phyloP scores from a whole-genome alignment of 768 basidiomycete genomes.

The Cystofilobasidium macerans region DNA sequence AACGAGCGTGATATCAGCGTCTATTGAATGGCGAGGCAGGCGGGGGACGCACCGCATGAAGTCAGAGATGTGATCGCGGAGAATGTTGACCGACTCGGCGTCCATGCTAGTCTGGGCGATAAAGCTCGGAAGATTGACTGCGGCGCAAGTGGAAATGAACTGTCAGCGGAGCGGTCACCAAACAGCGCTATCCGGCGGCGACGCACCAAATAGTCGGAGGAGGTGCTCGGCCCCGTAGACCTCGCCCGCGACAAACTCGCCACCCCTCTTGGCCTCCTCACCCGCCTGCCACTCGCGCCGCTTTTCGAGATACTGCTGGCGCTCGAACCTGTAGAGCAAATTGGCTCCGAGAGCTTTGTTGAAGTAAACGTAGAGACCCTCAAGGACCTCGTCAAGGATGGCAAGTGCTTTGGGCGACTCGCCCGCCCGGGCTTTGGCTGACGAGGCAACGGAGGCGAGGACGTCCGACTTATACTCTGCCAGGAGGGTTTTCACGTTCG shows the following conservation, averaged over 20 bases:
- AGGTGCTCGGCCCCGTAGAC: constrained; percentile 94
- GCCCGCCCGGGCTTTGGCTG: background rate
- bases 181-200: background rate
- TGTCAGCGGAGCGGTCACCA: background rate
- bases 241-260: constrained; percentile 75
- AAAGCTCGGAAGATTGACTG: constrained; percentile 86
- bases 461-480: constrained; percentile 60
- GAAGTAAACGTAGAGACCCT: constrained; percentile 82
- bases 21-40: background rate
- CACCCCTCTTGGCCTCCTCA: constrained; percentile 49
- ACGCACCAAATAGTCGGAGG: constrained; percentile 75
- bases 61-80: constrained; percentile 83
- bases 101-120: constrained; percentile 84
- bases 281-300: constrained; percentile 55
- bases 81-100: constrained; percentile 64
- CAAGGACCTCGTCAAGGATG: constrained; percentile 66
- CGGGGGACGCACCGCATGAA: constrained; percentile 53
- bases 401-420: constrained; percentile 47
- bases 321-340: constrained; percentile 86
- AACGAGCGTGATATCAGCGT: background rate
- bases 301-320: constrained; percentile 78
- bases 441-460: constrained; percentile 2
- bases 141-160: background rate
- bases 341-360: constrained; percentile 75
- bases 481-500: constrained; percentile 65